Evolutionary conservation across 192 early-diverging fungal species (phyloP), one percentile per base, ranked within the genome.

Genomic region (Entomortierella chlamydospora): DNA sequence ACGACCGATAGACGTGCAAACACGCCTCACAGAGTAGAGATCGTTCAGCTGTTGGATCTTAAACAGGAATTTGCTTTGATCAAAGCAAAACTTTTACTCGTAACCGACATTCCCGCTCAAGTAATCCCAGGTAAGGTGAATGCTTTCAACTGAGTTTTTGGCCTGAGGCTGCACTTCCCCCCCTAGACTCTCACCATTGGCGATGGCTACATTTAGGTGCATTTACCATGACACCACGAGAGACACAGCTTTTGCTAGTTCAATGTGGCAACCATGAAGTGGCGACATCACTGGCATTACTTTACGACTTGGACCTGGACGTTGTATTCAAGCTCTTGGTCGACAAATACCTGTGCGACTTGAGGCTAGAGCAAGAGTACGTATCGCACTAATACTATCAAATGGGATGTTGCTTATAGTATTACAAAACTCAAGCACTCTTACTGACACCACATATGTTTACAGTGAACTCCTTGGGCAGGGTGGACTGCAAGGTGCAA

Each of bases 291-390:
- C 18, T 79, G 39, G 68, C 42, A 8, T 20, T 79, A 29, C 30
- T 54, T 0, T 63, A 54, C 33, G 31, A 66, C 11, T 63, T 70
- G 17, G 68, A 70, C 47, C 22, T 79, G 39, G 68, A 70, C 41
- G 23, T 65, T 42, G 57, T 79, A 4, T 79, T 79, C 29, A 57
- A 61, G 17, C 15, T 18, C n/a, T 33, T 79, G 9, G 76, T 79
- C 10, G 76, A 79, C 43, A 53, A 29, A 30, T 79, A 79, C 26
- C 57, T 79, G 7, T 23, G 1, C 30, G 76, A 61, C 10, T 31
- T 79, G 23, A n/a, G 61, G 0, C 13, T 43, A 8, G 76, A 79
- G 43, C 76, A 70, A 64, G 68, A 70, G 76, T 74, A 58, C 23
- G 71, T 65, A 4, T 23, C 1, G 28, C 10, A 54, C 23, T 26